Evolutionary conservation across 2,329 filamentous ascomycete genomes (phyloP).

Genomic region (Fusarium dimerum): DNA sequence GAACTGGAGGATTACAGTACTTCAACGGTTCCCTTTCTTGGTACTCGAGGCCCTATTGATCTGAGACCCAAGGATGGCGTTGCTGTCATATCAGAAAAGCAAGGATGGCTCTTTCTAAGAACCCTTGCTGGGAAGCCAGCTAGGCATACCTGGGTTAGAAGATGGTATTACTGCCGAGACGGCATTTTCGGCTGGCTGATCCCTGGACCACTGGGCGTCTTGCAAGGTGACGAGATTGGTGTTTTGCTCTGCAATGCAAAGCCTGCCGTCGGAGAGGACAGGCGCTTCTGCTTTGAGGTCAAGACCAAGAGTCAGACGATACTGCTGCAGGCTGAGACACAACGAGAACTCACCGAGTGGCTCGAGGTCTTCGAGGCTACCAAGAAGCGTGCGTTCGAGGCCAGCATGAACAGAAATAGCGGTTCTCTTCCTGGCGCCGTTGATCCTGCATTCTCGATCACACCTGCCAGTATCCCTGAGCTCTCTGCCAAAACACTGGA

Average conservation of each 20-base stretch:
- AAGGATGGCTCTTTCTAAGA: conserved; percentile 89
- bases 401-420: conserved; percentile 56
- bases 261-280: conserved; percentile 87
- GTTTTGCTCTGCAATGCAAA: conserved; percentile 92
- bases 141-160: conserved; percentile 82
- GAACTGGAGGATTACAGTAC: conserved; percentile 92
- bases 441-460: conserved; percentile 88
- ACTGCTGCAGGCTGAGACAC: conserved; percentile 89
- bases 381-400: conserved; percentile 89
- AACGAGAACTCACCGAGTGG: conserved; percentile 91
- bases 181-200: conserved; percentile 95
- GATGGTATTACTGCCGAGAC: conserved; percentile 95
- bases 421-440: conserved; percentile 49
- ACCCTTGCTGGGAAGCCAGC: conserved; percentile 85
- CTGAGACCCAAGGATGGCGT: conserved; percentile 56
- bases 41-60: conserved; percentile 67
- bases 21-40: conserved; percentile 86
- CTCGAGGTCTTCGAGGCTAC: conserved; percentile 89
- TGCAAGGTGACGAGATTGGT: conserved; percentile 95
- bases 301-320: conserved; percentile 95
- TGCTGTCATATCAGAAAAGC: conserved; percentile 70
- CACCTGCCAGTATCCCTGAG: conserved; percentile 82
- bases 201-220: conserved; percentile 80
- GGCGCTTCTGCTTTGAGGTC: conserved; percentile 96
- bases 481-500: conserved; percentile 82